Evolutionary conservation across 192 early-diverging fungal species (phyloP), one percentile per base, ranked within the genome.

Genomic region (Lunasporangiospora selenospora): DNA sequence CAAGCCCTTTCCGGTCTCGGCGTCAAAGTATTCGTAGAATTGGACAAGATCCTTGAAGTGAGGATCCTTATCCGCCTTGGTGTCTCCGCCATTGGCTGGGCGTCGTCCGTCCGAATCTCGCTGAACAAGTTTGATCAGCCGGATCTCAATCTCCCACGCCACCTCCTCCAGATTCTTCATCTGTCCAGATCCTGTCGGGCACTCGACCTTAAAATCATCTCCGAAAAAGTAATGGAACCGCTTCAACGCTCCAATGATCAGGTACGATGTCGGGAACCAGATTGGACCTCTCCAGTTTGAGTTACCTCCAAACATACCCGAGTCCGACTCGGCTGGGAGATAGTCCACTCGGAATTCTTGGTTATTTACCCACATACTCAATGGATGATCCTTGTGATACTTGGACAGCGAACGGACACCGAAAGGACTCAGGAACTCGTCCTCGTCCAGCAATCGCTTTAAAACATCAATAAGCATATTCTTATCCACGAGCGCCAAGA

Each of bases 21-120:
- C 75, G 52, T 84, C 50, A 62, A 84, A 84, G 54, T 83, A 84
- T 57, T 84, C 83, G 48, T 77, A 83, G 26, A 83, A 84, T 27
- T 73, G 46, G 11, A 83, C 71, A 30, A 71, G 47, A 40, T 84
- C 79, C 76, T 79, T 84, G 27, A 79, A 84, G 34, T 60, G 19
- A 13, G 67, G 54, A 38, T 79, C 81, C 32, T 43, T 52, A 45
- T 84, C 65, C n/a, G 77, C 26, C 44, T 71, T 78, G 4, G 53
- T 36, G 16, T 65, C 16, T 16, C 59, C 67, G 6, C 81, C 78
- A 45, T 82, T 83, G 8, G 80, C 52, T 0, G 83, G 49, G 3
- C 83, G 64, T 0, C 58, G 49, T 1, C 81, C 83, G 3, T 66
- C 40, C 29, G 47, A n/a, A 33, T 76, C 66, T 11, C 50, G 53